Conservation (phyloP, 805 yeast species). For the Dipodascopsis tothii region DNA sequence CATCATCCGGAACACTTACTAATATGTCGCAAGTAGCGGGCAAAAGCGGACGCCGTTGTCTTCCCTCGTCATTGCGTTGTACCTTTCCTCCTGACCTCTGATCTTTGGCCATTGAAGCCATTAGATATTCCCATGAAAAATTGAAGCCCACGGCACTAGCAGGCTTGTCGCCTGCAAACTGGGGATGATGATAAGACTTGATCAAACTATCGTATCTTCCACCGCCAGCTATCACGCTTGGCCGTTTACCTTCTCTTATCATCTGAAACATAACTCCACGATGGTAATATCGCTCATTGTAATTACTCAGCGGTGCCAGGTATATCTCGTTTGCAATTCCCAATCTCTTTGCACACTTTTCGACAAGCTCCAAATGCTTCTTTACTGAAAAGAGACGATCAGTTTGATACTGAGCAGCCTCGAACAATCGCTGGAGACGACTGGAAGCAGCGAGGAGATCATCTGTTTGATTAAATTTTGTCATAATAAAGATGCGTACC, state of each 20-base stretch:
- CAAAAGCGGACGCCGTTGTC: slow-evolving; percentile 32
- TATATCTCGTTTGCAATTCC: slow-evolving; percentile 53
- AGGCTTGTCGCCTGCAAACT: slow-evolving; percentile 32
- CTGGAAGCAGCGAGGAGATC: slow-evolving; percentile 57
- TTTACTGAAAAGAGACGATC: slow-evolving; percentile 46
- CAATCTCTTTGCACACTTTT: slow-evolving; percentile 48
- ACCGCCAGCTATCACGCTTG: slow-evolving; percentile 68
- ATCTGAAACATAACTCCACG: slow-evolving; percentile 87
- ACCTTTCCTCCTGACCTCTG: neutral
- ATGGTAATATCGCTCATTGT: slow-evolving; percentile 68
- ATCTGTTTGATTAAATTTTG: slow-evolving; percentile 22
- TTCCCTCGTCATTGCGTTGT: slow-evolving; percentile 18
- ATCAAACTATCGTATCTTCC: slow-evolving; percentile 83
- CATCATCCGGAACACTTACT: slow-evolving; percentile 58
- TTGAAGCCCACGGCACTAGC: slow-evolving; percentile 79
- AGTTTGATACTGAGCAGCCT: slow-evolving; percentile 38
- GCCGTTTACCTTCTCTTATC: slow-evolving; percentile 53
- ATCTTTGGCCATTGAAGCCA: slow-evolving; percentile 31
- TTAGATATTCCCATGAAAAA: slow-evolving; percentile 62
- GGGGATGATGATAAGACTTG: slow-evolving; percentile 54
- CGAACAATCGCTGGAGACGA: slow-evolving; percentile 36
- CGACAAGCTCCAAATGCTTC: slow-evolving; percentile 56
- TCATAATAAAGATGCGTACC: slow-evolving; percentile 12
- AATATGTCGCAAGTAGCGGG: slow-evolving; percentile 73
- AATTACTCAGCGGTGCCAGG: slow-evolving; percentile 76